Evolutionary conservation across 768 basidiomycete genomes (phyloP).

Genomic region (Podaxis rugospora): DNA sequence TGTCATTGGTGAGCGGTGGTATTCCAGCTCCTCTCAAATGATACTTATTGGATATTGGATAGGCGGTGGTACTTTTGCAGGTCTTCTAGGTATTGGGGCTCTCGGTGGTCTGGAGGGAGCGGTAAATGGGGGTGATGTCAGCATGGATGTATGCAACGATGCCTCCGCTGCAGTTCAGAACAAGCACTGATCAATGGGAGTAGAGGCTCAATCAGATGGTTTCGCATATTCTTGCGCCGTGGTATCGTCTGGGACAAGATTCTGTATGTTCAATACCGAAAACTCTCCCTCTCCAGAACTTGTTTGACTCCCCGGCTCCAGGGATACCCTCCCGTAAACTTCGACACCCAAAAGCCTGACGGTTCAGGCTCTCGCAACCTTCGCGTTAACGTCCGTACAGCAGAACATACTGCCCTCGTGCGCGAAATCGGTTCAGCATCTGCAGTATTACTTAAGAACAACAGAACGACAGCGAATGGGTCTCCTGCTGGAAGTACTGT

Average conservation of each 20-base stretch:
- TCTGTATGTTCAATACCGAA: constrained; percentile 21
- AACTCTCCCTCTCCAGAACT: background rate
- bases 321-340: constrained; percentile 44
- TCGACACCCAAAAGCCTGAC: constrained; percentile 40
- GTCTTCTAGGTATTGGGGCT: background rate
- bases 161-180: background rate
- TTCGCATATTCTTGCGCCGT: constrained; percentile 37
- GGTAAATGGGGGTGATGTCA: constrained; percentile 30
- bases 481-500: constrained; percentile 27
- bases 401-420: constrained; percentile 44
- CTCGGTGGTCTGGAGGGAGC: constrained; percentile 24
- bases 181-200: background rate
- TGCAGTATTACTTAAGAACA: constrained; percentile 68
- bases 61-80: constrained; percentile 36
- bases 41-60: background rate
- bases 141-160: constrained; percentile 21
- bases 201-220: constrained; percentile 46
- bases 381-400: constrained; percentile 37
- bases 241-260: constrained; percentile 46
- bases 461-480: constrained; percentile 32
- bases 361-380: constrained; percentile 41
- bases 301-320: constrained; percentile 9
- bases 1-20: constrained; percentile 29
- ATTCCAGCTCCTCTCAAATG: background rate
- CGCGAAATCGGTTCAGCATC: constrained; percentile 63